phyloP scores from a whole-genome alignment of 768 basidiomycete species.

The Dentipellis sp. region DNA sequence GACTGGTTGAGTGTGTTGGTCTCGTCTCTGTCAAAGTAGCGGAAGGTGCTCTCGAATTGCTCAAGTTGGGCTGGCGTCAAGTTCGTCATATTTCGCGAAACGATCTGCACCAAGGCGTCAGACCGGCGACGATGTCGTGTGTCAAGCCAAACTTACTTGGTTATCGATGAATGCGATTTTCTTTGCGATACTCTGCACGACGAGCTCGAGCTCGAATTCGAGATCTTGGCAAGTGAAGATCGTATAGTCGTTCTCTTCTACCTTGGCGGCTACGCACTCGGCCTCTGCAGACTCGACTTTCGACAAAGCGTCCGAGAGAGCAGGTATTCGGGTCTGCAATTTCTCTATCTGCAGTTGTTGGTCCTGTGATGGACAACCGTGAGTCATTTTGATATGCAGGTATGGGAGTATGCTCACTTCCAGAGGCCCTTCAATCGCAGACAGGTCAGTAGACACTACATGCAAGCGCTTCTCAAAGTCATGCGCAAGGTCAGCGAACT shows the following conservation, averaged over 20 bases:
- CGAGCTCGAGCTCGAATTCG: slow-evolving; percentile 78
- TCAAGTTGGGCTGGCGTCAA: slow-evolving; percentile 92
- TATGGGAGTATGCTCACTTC: slow-evolving; percentile 37
- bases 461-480: slow-evolving; percentile 63
- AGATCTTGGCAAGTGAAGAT: slow-evolving; percentile 85
- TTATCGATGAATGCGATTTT: slow-evolving; percentile 97
- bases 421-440: slow-evolving; percentile 63
- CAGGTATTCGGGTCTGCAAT: slow-evolving; percentile 60
- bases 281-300: slow-evolving; percentile 54
- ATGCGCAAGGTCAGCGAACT: slow-evolving; percentile 71
- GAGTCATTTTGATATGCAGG: neutral
- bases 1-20: slow-evolving; percentile 77
- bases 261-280: slow-evolving; percentile 78
- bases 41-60: slow-evolving; percentile 95
- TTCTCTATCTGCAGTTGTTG: slow-evolving; percentile 63
- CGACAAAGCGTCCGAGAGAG: slow-evolving; percentile 47
- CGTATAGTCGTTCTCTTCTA: slow-evolving; percentile 96
- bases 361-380: slow-evolving; percentile 31
- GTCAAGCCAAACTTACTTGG: slow-evolving; percentile 44
- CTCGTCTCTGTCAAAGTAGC: slow-evolving; percentile 93
- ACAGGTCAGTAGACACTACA: slow-evolving; percentile 60
- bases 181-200: slow-evolving; percentile 73
- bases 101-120: slow-evolving; percentile 46
- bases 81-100: slow-evolving; percentile 90
- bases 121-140: too few species aligned